phyloP scores from a whole-genome alignment of 768 basidiomycete genomes.

The Infundibulicybe gibba region DNA sequence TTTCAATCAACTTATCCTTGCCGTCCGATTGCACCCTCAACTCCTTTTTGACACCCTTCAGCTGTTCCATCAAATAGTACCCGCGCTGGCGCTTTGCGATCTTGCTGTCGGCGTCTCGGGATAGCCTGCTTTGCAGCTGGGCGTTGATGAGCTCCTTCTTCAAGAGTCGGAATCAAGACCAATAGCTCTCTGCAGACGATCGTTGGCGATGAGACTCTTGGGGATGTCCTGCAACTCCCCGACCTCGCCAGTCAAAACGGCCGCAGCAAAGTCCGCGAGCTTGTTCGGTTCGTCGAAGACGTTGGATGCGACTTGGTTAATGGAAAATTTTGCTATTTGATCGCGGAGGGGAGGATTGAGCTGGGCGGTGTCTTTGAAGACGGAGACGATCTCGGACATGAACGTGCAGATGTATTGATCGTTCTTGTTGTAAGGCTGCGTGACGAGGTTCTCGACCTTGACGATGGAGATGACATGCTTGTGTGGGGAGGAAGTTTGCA shows the following conservation, averaged over 20 bases:
- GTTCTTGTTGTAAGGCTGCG: slow-evolving; percentile 85
- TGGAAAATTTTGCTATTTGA: slow-evolving; percentile 95
- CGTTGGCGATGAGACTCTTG: slow-evolving; percentile 81
- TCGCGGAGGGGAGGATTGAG: slow-evolving; percentile 97
- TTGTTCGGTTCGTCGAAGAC: slow-evolving; percentile 98
- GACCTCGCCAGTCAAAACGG: slow-evolving; percentile 87
- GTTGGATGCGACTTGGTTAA: slow-evolving; percentile 87
- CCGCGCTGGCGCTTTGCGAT: slow-evolving; percentile 93
- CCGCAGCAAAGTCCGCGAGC: slow-evolving; percentile 95
- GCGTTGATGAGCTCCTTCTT: slow-evolving; percentile 98
- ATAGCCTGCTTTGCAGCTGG: slow-evolving; percentile 89
- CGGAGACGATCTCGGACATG: slow-evolving; percentile 93
- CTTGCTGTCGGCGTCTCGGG: slow-evolving; percentile 89
- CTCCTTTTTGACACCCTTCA: slow-evolving; percentile 96
- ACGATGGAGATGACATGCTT: slow-evolving; percentile 84
- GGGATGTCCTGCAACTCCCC: slow-evolving; percentile 91
- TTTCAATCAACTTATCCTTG: slow-evolving; percentile 91
- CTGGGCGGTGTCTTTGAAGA: slow-evolving; percentile 98
- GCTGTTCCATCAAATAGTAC: slow-evolving; percentile 95
- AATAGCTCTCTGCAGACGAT: slow-evolving; percentile 89
- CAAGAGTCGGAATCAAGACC: no score
- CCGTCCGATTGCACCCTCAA: slow-evolving; percentile 93
- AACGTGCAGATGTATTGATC: slow-evolving; percentile 95
- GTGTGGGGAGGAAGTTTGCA: slow-evolving; percentile 84
- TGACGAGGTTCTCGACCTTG: slow-evolving; percentile 80